Percentiles rank a stretch among this genome's conserved stretches.
Conservation (phyloP, 2,329 filamentous ascomycete genomes). For the Cryphonectria parasitica region DNA sequence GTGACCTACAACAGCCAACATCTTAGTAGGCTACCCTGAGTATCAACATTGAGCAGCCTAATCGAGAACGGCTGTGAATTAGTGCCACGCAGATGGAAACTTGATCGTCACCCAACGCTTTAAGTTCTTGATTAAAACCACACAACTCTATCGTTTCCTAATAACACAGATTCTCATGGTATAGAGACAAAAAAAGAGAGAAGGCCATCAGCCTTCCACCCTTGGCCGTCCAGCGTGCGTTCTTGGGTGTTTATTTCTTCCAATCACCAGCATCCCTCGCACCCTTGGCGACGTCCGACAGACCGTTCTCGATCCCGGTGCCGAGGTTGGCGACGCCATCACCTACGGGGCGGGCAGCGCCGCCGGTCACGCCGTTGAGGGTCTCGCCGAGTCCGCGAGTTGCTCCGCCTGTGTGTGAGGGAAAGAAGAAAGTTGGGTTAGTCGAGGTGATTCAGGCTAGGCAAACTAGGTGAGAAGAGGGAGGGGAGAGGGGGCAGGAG, state of each 20-base stretch:
- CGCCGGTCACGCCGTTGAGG: constrained; percentile 56
- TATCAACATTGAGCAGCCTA: not conserved
- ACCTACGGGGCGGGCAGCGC: constrained; percentile 57
- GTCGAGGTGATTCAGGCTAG: not conserved
- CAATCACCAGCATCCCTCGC: constrained; percentile 63
- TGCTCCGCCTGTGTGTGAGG: constrained; percentile 48
- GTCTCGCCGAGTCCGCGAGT: constrained; percentile 62
- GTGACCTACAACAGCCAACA: too few species aligned
- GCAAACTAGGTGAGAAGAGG: too few species aligned
- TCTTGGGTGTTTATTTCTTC: constrained; percentile 42
- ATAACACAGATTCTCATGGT: not conserved
- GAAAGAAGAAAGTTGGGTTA: not conserved
- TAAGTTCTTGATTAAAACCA: not conserved
- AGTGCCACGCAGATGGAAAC: not conserved
- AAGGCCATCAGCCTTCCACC: too few species aligned
- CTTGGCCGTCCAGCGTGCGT: not conserved
- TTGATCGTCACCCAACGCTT: not conserved
- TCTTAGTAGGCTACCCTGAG: too few species aligned
- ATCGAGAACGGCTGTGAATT: not conserved
- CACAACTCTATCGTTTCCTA: not conserved
- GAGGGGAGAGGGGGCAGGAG: too few species aligned
- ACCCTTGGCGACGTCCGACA: constrained; percentile 53
- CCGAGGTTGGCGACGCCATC: constrained; percentile 58
- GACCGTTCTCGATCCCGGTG: constrained; percentile 56
- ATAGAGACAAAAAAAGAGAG: too few species aligned